A percentile compares a stretch with the other conserved stretches of the same genome.
Evolutionary conservation across 805 yeast genomes (phyloP).

Genomic region (Wickerhamiella cacticola): DNA sequence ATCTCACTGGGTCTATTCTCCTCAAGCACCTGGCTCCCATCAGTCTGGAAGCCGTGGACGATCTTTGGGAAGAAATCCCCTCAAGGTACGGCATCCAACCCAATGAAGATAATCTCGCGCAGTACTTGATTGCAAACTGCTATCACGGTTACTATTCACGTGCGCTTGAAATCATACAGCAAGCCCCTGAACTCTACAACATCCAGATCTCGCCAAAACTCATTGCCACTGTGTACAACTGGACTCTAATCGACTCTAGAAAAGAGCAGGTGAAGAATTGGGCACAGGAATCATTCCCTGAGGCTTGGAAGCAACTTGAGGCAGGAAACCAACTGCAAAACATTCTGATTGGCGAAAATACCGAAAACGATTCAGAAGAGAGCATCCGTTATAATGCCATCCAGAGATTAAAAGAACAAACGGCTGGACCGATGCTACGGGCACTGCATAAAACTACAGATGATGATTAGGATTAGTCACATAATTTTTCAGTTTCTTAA

Average conservation of each 20-base stretch:
- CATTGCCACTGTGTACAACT: constrained; percentile 32
- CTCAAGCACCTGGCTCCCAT: constrained; percentile 47
- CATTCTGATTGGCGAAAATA: constrained; percentile 21
- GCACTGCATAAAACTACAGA: constrained; percentile 9
- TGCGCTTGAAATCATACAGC: constrained; percentile 42
- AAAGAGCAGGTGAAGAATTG: constrained; percentile 31
- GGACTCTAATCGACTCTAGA: constrained; percentile 33
- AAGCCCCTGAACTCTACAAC: constrained; percentile 31
- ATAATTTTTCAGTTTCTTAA: constrained; percentile 4
- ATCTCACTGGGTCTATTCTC: constrained; percentile 56
- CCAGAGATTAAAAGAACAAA: constrained; percentile 18
- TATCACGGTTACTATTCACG: constrained; percentile 48
- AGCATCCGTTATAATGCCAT: constrained; percentile 21
- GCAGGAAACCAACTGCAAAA: constrained; percentile 25
- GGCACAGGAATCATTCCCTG: constrained; percentile 30
- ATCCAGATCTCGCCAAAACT: constrained; percentile 22
- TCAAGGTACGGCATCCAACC: constrained; percentile 40
- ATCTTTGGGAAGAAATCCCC: constrained; percentile 50
- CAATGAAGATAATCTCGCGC: constrained; percentile 40
- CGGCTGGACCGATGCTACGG: constrained; percentile 10
- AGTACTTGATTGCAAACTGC: constrained; percentile 57
- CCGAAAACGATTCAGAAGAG: constrained; percentile 25
- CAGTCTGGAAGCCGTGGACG: constrained; percentile 42
- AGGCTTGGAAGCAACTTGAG: constrained; percentile 32
- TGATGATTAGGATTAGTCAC: constrained; percentile 9